Evolutionary conservation across 306 rosid genomes (phyloP).

Genomic region (Cajanus cajan): DNA sequence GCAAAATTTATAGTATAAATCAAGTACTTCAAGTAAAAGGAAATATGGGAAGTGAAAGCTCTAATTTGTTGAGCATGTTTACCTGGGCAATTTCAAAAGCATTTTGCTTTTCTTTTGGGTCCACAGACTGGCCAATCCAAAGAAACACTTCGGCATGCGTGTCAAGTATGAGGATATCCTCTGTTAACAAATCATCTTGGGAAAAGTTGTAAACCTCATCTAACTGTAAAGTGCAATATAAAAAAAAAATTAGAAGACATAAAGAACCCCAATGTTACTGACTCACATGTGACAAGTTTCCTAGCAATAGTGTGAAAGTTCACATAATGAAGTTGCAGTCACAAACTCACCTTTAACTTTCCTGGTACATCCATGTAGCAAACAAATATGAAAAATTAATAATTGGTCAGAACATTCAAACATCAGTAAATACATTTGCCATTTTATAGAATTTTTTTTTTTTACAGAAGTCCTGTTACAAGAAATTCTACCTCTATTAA

Average conservation of each 20-base stretch:
- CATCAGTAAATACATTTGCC: constrained; percentile 18
- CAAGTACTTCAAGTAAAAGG: constrained; percentile 3
- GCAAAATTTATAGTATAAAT: constrained; percentile 17
- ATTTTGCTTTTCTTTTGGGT: constrained; percentile 82
- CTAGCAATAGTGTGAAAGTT: constrained; percentile 23
- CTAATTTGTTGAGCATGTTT: constrained; percentile 27
- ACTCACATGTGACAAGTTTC: constrained; percentile 23
- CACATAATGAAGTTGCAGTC: constrained; percentile 27
- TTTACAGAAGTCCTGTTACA: neutral
- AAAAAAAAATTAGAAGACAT: constrained; percentile 34
- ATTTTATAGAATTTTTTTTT: neutral
- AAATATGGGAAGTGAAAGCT: neutral
- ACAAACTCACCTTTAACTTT: constrained; percentile 88
- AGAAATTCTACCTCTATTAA: constrained; percentile 64
- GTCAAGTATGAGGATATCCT: constrained; percentile 90
- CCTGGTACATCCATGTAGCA: constrained; percentile 62
- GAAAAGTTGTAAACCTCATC: constrained; percentile 89
- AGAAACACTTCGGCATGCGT: constrained; percentile 97
- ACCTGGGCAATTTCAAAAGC: constrained; percentile 88
- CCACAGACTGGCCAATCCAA: constrained; percentile 95
- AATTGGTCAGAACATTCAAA: constrained; percentile 46
- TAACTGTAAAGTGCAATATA: constrained; percentile 48
- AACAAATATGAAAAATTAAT: constrained; percentile 29
- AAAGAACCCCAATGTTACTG: constrained; percentile 2
- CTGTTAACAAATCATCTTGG: constrained; percentile 94